Evolutionary conservation across 2,329 filamentous ascomycete genomes (phyloP).

Genomic region (Blumeria graminis): DNA sequence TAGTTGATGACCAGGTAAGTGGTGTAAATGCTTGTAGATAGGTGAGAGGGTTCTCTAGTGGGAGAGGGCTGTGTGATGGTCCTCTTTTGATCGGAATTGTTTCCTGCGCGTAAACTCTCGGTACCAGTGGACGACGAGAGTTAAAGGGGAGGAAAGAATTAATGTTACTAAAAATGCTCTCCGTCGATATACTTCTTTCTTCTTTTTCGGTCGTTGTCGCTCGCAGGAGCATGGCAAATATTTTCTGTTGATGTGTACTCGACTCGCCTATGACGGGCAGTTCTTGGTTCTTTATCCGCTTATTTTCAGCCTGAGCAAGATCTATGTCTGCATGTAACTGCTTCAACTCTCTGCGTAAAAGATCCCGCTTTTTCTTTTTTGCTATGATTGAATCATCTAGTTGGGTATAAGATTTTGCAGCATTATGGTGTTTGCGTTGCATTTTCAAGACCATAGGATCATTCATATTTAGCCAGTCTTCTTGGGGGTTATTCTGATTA

Average conservation of each 20-base stretch:
- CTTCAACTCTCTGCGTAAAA: conserved; percentile 28
- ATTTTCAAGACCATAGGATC: too few species aligned
- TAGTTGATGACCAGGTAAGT: conserved; percentile 32
- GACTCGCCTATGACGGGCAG: conserved; percentile 15
- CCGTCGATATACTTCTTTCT: conserved; percentile 4
- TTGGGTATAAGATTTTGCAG: too few species aligned
- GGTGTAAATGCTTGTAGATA: conserved; percentile 50
- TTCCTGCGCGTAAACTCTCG: conserved; percentile 9
- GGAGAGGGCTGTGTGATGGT: conserved; percentile 39
- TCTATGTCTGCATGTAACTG: conserved; percentile 33
- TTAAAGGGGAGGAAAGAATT: conserved; percentile 14
- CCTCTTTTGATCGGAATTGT: conserved; percentile 19
- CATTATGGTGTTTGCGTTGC: too few species aligned
- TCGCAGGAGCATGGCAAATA: conserved; percentile 10
- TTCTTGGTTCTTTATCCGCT: conserved; percentile 21
- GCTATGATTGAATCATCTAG: too few species aligned
- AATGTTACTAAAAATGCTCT: conserved; percentile 14
- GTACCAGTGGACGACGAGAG: conserved; percentile 4
- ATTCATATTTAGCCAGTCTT: too few species aligned
- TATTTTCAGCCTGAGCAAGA: conserved; percentile 31
- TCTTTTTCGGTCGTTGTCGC: conserved; percentile 7
- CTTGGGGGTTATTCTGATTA: too few species aligned
- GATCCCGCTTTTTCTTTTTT: too few species aligned
- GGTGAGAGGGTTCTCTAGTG: conserved; percentile 37
- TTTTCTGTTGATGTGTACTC: conserved; percentile 17